Evolutionary conservation across 108 stramenopile genomes (phyloP).

Genomic region (Fistulifera solaris): DNA sequence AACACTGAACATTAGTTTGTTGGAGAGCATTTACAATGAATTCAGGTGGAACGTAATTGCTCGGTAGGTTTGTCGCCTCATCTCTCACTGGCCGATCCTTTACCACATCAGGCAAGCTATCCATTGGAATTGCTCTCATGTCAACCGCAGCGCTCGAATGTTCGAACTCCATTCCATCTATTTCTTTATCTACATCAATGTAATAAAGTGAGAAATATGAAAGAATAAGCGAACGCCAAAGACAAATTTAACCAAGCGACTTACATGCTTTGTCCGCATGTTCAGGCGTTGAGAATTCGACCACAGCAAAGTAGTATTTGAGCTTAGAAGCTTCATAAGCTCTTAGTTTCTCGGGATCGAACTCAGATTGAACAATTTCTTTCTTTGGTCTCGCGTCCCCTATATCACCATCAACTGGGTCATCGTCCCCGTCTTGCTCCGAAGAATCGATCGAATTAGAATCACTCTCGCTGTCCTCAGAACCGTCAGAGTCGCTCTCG

Average conservation of each 20-base stretch:
- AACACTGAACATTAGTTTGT: slow-evolving; percentile 85
- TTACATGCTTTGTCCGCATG: slow-evolving; percentile 69
- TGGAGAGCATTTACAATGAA: slow-evolving; percentile 84
- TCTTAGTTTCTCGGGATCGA: slow-evolving; percentile 86
- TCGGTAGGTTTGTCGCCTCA: slow-evolving; percentile 54
- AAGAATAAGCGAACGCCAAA: too few relatives aligned
- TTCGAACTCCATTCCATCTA: slow-evolving; percentile 96
- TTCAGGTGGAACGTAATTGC: slow-evolving; percentile 85
- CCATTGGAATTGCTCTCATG: slow-evolving; percentile 76
- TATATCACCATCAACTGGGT: slow-evolving; percentile 10
- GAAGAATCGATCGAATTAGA: slow-evolving; percentile 7
- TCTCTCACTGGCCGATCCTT: slow-evolving; percentile 67
- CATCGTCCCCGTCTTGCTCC: slow-evolving; percentile 12
- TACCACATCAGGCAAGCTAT: slow-evolving; percentile 46
- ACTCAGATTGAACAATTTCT: slow-evolving; percentile 40
- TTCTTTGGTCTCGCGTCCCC: slow-evolving; percentile 15
- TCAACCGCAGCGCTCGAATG: slow-evolving; percentile 86
- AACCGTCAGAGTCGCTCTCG: slow-evolving; percentile 10
- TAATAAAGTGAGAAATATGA: too few relatives aligned
- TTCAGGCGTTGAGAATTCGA: slow-evolving; percentile 57
- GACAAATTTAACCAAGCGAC: too few relatives aligned
- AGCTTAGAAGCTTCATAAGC: slow-evolving; percentile 92
- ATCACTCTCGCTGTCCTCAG: slow-evolving; percentile 5
- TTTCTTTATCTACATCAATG: slow-evolving; percentile 36
- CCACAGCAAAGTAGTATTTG: slow-evolving; percentile 94